These are phyloP conservation scores for Quercus mongolica DNA, from an alignment of 306 rosid species.

Conservation along the genomic window DNA sequence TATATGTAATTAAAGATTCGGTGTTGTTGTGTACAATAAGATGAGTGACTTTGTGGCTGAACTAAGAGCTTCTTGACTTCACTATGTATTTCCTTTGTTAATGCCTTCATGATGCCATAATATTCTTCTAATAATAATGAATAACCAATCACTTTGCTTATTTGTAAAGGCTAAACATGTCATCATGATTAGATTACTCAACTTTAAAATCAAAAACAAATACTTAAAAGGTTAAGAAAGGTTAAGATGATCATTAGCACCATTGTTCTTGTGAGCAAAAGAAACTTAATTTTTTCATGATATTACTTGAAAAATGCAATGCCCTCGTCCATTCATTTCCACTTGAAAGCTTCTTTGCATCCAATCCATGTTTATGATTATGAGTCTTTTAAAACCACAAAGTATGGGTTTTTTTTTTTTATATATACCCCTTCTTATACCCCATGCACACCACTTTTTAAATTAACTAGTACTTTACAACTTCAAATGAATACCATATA, in stretches of 20 bases:
- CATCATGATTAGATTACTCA: slow-evolving; percentile 14
- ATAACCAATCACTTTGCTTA: slow-evolving; percentile 10
- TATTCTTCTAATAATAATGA: background rate
- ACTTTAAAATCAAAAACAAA: slow-evolving; percentile 14
- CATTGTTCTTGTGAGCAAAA: slow-evolving; percentile 15
- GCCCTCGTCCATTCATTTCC: background rate
- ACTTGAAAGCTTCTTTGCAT: background rate
- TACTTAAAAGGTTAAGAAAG: slow-evolving; percentile 10
- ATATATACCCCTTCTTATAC: no score
- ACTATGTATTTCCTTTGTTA: background rate
- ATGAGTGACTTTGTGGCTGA: no score
- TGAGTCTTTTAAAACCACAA: background rate
- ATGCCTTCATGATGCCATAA: background rate
- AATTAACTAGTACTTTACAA: no score
- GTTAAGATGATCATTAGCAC: slow-evolving; percentile 24
- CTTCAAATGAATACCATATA: no score
- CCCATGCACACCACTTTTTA: no score
- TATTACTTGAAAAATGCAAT: background rate
- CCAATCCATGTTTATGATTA: background rate
- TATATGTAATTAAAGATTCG: no score
- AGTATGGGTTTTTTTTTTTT: background rate
- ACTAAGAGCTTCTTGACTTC: background rate
- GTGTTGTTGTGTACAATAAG: no score
- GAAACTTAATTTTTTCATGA: background rate
- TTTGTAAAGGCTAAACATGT: slow-evolving; percentile 32